Percentiles rank a stretch among this genome's conserved stretches.
Evolutionary conservation across 2,329 filamentous ascomycete genomes (phyloP).

Genomic region (Pestalotiopsis fici): DNA sequence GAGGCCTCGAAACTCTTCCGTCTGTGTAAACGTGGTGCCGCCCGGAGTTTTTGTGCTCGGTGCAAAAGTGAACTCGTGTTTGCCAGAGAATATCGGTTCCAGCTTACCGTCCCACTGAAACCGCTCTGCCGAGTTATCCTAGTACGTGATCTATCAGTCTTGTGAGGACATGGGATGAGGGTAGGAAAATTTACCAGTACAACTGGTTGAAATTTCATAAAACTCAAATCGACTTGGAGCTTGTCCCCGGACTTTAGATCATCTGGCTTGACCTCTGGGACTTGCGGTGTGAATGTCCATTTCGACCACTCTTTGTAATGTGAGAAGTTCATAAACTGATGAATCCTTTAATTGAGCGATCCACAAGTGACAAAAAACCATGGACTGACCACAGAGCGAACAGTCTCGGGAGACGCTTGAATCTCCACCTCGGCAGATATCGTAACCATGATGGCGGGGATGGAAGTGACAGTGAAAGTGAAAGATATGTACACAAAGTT

Average conservation of each 20-base stretch:
- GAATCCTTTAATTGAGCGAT: neutral
- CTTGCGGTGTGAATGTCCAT: neutral
- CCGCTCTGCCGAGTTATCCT: neutral
- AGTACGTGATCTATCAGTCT: neutral
- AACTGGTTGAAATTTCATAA: neutral
- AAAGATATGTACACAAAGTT: neutral
- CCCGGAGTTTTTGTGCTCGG: neutral
- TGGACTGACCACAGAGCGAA: slow-evolving; percentile 2
- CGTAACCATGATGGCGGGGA: neutral
- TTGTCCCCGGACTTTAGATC: neutral
- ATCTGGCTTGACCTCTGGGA: neutral
- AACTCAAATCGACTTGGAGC: neutral
- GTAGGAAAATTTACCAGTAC: neutral
- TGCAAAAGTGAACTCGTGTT: neutral
- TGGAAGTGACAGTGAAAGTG: neutral
- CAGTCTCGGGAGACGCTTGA: slow-evolving; percentile 2
- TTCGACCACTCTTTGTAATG: neutral
- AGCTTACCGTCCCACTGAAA: neutral
- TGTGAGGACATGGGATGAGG: neutral
- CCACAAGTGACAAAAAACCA: neutral
- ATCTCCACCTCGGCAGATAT: slow-evolving; percentile 7
- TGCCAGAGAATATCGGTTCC: neutral
- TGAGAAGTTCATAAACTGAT: slow-evolving; percentile 1
- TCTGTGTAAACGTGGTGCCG: neutral
- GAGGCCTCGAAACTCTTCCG: neutral